A percentile compares a stretch with the other conserved stretches of the same genome.
Conservation (phyloP, 306 rosid species). For the Canavalia gladiata region DNA sequence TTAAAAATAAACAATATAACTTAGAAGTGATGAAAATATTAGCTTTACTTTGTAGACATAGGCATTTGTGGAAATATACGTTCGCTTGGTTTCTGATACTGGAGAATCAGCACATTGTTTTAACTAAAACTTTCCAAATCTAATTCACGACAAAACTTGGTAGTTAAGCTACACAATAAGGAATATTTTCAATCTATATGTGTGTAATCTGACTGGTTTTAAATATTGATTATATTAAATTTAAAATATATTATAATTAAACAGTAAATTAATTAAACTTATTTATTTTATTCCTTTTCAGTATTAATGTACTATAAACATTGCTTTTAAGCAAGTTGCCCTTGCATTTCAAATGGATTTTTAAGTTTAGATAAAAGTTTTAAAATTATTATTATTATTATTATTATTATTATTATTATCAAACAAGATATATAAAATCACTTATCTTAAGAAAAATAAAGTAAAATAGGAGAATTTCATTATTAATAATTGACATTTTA, state of each 20-base stretch:
- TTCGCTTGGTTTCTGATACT: not conserved
- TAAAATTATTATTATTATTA: not conserved
- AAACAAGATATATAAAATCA: too few relatives aligned
- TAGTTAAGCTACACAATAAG: not conserved
- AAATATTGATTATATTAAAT: not conserved
- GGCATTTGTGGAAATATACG: not conserved
- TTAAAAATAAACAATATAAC: not conserved
- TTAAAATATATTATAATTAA: not conserved
- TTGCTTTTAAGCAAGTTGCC: too few relatives aligned
- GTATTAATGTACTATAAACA: not conserved
- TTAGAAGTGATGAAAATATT: not conserved
- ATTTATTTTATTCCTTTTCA: not conserved
- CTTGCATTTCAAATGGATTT: not conserved
- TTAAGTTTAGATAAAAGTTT: not conserved
- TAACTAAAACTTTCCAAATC: slow-evolving; percentile 5
- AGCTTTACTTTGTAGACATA: not conserved
- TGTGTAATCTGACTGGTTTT: not conserved
- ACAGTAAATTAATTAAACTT: not conserved
- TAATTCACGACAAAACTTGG: slow-evolving; percentile 2
- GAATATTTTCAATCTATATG: not conserved
- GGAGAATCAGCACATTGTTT: slow-evolving; percentile 30
- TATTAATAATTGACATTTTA: too few relatives aligned
- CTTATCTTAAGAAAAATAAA: too few relatives aligned
- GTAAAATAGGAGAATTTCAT: too few relatives aligned
- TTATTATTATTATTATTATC: not conserved